Percentiles rank a stretch among this genome's conserved stretches.
These are phyloP conservation scores for Saturnispora bothae DNA, from an alignment of 805 yeast genomes.

Conservation along the genomic window DNA sequence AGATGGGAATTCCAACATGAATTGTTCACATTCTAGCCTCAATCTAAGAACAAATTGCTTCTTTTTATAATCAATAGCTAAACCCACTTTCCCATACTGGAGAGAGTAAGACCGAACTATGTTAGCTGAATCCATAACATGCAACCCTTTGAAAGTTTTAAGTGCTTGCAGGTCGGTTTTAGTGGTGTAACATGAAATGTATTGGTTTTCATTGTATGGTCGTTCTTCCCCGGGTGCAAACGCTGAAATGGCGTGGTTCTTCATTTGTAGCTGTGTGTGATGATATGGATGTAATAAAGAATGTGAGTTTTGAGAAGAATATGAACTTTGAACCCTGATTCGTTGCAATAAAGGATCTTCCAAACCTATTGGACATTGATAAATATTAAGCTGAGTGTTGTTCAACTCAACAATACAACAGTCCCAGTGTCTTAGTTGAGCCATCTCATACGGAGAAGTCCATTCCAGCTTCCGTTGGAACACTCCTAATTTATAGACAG, in stretches of 20 bases:
- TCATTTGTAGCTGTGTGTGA: constrained; percentile 10
- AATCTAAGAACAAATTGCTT: constrained; percentile 57
- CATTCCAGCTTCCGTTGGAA: constrained; percentile 63
- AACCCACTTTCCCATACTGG: constrained; percentile 75
- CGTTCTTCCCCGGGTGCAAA: background rate
- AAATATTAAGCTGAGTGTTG: constrained; percentile 76
- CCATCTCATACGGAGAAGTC: constrained; percentile 64
- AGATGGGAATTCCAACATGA: constrained; percentile 52
- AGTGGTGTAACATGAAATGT: constrained; percentile 22
- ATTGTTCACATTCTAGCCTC: constrained; percentile 77
- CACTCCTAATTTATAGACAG: constrained; percentile 49
- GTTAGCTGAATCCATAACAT: constrained; percentile 25
- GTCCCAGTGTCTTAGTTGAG: constrained; percentile 63
- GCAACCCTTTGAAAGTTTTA: constrained; percentile 14
- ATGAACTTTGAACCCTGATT: constrained; percentile 10
- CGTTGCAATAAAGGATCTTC: constrained; percentile 8
- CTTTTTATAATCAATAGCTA: constrained; percentile 77
- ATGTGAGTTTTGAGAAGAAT: constrained; percentile 9
- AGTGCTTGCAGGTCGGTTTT: constrained; percentile 21
- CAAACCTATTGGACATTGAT: constrained; percentile 23
- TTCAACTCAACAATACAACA: constrained; percentile 61
- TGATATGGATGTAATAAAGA: constrained; percentile 13
- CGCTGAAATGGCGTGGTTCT: constrained; percentile 1
- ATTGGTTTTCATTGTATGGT: constrained; percentile 13
- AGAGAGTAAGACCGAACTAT: constrained; percentile 62